phyloP scores from a whole-genome alignment of 768 basidiomycete species.

The Jaapia argillacea region DNA sequence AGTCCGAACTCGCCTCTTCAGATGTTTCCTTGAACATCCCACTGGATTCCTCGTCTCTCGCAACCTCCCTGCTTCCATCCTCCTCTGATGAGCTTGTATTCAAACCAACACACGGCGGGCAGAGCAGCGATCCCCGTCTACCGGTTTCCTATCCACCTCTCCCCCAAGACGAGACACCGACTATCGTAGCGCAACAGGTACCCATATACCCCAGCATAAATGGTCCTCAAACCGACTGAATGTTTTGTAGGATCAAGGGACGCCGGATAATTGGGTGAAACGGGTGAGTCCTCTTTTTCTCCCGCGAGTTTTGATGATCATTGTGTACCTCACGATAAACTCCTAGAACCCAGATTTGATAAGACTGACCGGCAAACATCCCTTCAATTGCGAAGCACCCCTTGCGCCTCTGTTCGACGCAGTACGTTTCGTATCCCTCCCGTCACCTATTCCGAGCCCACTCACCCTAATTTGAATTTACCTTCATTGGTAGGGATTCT shows the following conservation, averaged over 20 bases:
- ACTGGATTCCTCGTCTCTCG: too few relatives aligned
- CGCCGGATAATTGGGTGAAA: background rate
- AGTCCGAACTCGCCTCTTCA: too few relatives aligned
- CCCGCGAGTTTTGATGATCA: constrained; percentile 33
- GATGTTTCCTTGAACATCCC: too few relatives aligned
- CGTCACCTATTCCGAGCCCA: background rate
- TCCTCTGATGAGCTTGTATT: too few relatives aligned
- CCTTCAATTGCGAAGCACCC: constrained; percentile 47
- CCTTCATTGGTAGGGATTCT: constrained; percentile 9
- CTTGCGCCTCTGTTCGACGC: constrained; percentile 32
- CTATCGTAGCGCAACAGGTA: background rate
- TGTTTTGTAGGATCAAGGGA: background rate
- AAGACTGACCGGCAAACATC: constrained; percentile 49
- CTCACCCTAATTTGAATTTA: background rate
- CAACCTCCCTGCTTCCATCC: too few relatives aligned
- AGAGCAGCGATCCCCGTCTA: too few relatives aligned
- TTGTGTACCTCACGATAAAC: background rate
- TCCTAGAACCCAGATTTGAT: constrained; percentile 27
- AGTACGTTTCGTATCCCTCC: constrained; percentile 12
- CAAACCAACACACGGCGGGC: too few relatives aligned
- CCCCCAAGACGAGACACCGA: background rate
- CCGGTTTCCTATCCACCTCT: too few relatives aligned
- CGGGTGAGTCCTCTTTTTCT: constrained; percentile 10
- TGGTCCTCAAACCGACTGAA: too few relatives aligned
- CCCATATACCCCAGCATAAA: too few relatives aligned